Evolutionary conservation across 1,284 basidiomycete genomes (phyloP).

Genomic region (Tremellales sp.): DNA sequence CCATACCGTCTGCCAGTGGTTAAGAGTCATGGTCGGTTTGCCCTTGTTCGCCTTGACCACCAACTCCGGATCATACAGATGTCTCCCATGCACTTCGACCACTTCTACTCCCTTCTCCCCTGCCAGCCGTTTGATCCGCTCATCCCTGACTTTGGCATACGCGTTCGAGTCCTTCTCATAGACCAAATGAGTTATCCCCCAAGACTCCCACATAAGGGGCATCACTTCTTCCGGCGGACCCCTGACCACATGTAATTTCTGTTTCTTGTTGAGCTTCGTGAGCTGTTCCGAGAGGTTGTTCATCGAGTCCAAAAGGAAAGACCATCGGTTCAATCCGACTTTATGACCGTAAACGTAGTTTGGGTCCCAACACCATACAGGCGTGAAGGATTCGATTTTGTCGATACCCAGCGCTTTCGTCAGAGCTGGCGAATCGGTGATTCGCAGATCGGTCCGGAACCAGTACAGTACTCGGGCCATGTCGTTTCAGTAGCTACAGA

Average conservation of each 20-base stretch:
- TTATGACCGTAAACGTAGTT: constrained; percentile 51
- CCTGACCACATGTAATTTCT: constrained; percentile 52
- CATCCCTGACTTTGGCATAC: constrained; percentile 16
- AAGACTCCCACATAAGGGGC: constrained; percentile 50
- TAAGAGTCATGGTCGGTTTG: constrained; percentile 42
- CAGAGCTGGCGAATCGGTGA: constrained; percentile 54
- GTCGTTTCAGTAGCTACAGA: no score
- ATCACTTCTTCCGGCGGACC: constrained; percentile 51
- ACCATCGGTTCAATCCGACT: constrained; percentile 53
- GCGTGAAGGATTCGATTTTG: constrained; percentile 47
- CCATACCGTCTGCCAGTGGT: constrained; percentile 41
- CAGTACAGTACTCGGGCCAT: constrained; percentile 48
- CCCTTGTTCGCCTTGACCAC: constrained; percentile 38
- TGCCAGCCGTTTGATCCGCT: constrained; percentile 32
- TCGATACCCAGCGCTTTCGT: constrained; percentile 46
- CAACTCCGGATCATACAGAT: constrained; percentile 47
- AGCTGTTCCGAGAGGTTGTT: constrained; percentile 47
- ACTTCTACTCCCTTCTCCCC: constrained; percentile 39
- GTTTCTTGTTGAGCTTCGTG: constrained; percentile 45
- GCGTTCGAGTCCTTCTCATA: constrained; percentile 45
- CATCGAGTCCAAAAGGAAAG: constrained; percentile 53
- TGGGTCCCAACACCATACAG: constrained; percentile 48
- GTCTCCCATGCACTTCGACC: constrained; percentile 46
- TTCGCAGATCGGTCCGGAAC: constrained; percentile 54
- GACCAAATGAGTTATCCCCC: constrained; percentile 53